phyloP scores from a whole-genome alignment of 352 stramenopile species.

The Phytophthora citricola region DNA sequence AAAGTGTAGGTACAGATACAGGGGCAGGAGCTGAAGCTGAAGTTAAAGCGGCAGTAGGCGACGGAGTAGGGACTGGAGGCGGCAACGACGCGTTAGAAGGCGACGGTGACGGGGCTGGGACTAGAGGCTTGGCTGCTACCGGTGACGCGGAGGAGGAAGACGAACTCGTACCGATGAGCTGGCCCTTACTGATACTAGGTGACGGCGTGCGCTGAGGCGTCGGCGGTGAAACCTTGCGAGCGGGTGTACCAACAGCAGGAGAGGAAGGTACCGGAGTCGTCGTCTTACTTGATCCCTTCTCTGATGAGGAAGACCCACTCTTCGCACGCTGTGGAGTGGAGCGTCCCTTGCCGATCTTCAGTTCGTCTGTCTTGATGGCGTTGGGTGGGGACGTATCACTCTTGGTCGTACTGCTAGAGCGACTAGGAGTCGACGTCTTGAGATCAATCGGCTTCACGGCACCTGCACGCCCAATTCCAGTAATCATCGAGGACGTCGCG shows the following conservation, averaged over 20 bases:
- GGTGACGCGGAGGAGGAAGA: conserved; percentile 49
- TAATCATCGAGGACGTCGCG: conserved; percentile 59
- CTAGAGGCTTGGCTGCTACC: conserved; percentile 28
- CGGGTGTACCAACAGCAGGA: conserved; percentile 41
- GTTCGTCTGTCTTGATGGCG: conserved; percentile 46
- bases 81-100: conserved; percentile 37
- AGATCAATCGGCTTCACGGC: conserved; percentile 83
- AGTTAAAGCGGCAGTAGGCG: conserved; percentile 14
- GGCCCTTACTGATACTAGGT: conserved; percentile 37
- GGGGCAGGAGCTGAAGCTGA: conserved; percentile 5
- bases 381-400: conserved; percentile 50
- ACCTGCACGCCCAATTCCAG: conserved; percentile 75
- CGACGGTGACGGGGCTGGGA: conserved; percentile 31
- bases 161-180: conserved; percentile 31
- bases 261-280: conserved; percentile 39
- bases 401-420: conserved; percentile 55
- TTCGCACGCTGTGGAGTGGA: conserved; percentile 66
- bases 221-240: conserved; percentile 41
- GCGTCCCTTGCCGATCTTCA: conserved; percentile 53
- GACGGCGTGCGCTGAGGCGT: conserved; percentile 48
- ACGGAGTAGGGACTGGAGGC: conserved; percentile 35
- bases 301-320: conserved; percentile 43
- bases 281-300: conserved; percentile 40
- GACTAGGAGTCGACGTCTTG: conserved; percentile 74
- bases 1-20: conserved; percentile 22